Evolutionary conservation across 1,139 yeast genomes (phyloP), one percentile per base, ranked within the genome.

Genomic region (Yamadazyma conglobata): DNA sequence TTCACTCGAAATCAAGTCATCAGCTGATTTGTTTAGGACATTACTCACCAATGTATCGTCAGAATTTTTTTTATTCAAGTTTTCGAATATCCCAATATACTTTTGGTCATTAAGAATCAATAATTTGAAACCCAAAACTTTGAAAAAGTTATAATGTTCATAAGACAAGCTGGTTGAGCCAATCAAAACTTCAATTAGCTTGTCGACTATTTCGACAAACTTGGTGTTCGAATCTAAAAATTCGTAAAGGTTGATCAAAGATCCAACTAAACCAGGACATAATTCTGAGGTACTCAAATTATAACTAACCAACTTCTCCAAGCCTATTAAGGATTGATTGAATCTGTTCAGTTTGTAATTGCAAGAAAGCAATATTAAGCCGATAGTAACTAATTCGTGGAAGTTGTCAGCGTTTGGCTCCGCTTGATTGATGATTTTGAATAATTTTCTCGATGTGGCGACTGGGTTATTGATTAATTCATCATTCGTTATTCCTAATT

Each of bases 191-290:
- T 40, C 33, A 10, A 48, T 31, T 12, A 54, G 43, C 27, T 46
- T 48, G 6, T 51, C 51, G 29, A 50, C 42, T 14, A 61, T 46
- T 12, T 39, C 38, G 6, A 44, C 49, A 28, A 58, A 57, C 26
- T 62, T 45, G 12, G 44, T 39, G 13, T 44, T 30, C 15, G 31
- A 16, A 29, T 43, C 46, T 60, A 55, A 33, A 56, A 46, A 5
- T 36, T 74, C 80, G 46, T 72, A 75, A 5, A 79, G 44, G 9
- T 70, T 57, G 9, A 71, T 56, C 22, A 79, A 58, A 1, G 69
- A 52, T 19, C 70, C 73, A 34, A 63, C 64, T 46, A 66, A 56
- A 34, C 66, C 70, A 18, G 77, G 78, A 5, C 54, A 44, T 5
- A 56, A 35, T 22, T 47, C 33, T 9, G 14, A 16, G 3, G 16